Percentiles rank a stretch among this genome's conserved stretches.
Conservation (phyloP, 108 stramenopile genomes). For the Nitzschia sp. region DNA sequence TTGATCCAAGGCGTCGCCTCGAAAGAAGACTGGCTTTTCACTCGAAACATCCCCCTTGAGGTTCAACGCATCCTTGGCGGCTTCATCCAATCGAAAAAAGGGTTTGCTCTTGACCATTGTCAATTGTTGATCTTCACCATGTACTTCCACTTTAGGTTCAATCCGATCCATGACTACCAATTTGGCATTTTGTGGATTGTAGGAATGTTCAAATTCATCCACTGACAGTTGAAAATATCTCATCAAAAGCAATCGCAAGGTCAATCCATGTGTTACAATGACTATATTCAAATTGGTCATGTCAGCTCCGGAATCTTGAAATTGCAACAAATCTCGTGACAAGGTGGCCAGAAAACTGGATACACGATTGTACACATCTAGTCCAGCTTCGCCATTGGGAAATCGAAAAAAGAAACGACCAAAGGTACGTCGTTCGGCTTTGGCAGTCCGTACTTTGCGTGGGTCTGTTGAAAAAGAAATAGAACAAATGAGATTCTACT, state of each 20-base stretch:
- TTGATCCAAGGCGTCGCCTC: conserved; percentile 10
- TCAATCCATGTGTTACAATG: conserved; percentile 86
- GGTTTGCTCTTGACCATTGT: neutral
- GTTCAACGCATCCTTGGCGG: conserved; percentile 42
- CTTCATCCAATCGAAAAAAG: conserved; percentile 43
- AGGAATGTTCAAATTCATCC: conserved; percentile 77
- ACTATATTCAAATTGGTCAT: conserved; percentile 64
- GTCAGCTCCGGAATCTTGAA: conserved; percentile 6
- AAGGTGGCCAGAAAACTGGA: conserved; percentile 72
- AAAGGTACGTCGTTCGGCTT: conserved; percentile 49
- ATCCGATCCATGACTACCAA: conserved; percentile 63
- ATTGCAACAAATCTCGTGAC: conserved; percentile 64
- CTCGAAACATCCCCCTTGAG: conserved; percentile 40
- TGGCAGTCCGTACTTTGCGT: conserved; percentile 54
- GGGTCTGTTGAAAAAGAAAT: conserved; percentile 22
- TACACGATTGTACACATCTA: conserved; percentile 57
- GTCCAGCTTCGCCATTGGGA: conserved; percentile 54
- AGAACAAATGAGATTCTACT: neutral
- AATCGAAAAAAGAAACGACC: conserved; percentile 70
- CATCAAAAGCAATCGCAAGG: conserved; percentile 82
- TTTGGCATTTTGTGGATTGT: conserved; percentile 83
- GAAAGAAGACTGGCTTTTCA: conserved; percentile 32
- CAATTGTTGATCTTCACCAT: neutral
- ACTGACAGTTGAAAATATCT: conserved; percentile 88
- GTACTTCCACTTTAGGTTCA: neutral